Evolutionary conservation across 2,329 filamentous ascomycete species (phyloP), one percentile per base, ranked within the genome.

Genomic region (Trichoderma semiorbis): DNA sequence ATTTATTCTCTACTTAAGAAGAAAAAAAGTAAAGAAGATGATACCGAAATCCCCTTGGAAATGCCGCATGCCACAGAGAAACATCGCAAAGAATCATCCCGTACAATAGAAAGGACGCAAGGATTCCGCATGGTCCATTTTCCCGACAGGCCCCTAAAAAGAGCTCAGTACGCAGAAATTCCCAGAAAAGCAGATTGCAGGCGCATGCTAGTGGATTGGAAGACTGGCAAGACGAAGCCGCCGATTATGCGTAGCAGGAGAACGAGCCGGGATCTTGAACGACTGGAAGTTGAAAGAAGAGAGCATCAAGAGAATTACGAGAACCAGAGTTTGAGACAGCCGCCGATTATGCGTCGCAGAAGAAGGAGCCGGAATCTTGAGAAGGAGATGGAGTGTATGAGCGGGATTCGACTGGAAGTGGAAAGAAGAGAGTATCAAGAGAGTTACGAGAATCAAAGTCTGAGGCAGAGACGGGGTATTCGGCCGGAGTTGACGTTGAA

Each of bases 101-200:
- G 5, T 30, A 14, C 58, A 75, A 73, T 60, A 43, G 75, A 70
- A 63, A 30, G 28, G 26, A 3, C 2, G 12, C 21, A 34, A 12
- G 28, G 67, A 14, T 75, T 77, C 62, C 70, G 70, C 58, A 77
- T 77, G 61, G 67, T 73, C 57, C 76, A 77, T 67, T 73, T 72
- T 39, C 76, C 76, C 7, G 76, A 78, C 58, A 73, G 76, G 5
- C 76, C 76, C 14, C 66, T 64, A 16, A 73, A 72, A 60, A 71
- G 71, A 64, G 73, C 75, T 32, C 73, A 72, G 28, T 66, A 74
- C 53, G 74, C 71, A 28, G 75, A 77, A 8, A 76, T 77, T 28
- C 74, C 77, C 21, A 74, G 39, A n/a, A 75, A 78, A 32, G 74
- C 74, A 16, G 75, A 78, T 61, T 77, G 75, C 64, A 74, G 68